Conservation (phyloP, 805 yeast genomes). For the Metschnikowia corniflorae region DNA sequence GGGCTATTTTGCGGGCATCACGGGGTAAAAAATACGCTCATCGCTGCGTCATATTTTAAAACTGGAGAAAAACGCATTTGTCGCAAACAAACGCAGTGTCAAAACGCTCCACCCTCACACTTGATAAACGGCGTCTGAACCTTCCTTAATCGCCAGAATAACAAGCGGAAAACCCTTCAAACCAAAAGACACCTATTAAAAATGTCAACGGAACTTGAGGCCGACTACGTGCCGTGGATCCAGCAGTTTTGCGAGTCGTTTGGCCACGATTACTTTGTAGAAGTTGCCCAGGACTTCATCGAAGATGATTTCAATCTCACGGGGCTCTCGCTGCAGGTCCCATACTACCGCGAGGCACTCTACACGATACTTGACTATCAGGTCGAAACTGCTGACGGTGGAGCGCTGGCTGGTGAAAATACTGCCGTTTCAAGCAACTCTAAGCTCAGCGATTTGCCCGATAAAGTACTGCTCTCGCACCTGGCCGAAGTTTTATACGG, state of each 20-base stretch:
- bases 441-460: conserved; percentile 57
- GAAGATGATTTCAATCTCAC: conserved; percentile 97
- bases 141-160: too few relatives aligned
- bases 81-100: too few relatives aligned
- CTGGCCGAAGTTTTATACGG: conserved; percentile 93
- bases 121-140: too few relatives aligned
- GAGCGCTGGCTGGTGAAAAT: not conserved
- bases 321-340: conserved; percentile 80
- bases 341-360: conserved; percentile 86
- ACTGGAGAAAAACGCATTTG: too few relatives aligned
- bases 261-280: conserved; percentile 89
- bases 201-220: conserved; percentile 46
- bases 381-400: conserved; percentile 41
- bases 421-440: not conserved
- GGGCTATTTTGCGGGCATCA: too few relatives aligned
- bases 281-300: conserved; percentile 86
- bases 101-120: too few relatives aligned
- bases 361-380: conserved; percentile 89
- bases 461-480: conserved; percentile 75
- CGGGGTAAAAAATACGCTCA: too few relatives aligned
- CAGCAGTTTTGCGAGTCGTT: conserved; percentile 71
- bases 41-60: too few relatives aligned
- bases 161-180: too few relatives aligned
- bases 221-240: conserved; percentile 75
- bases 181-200: too few relatives aligned